A percentile compares a stretch with the other conserved stretches of the same genome.
Evolutionary conservation across 164 flowering plant species (phyloP).

Genomic region (Aristolochia contorta): DNA sequence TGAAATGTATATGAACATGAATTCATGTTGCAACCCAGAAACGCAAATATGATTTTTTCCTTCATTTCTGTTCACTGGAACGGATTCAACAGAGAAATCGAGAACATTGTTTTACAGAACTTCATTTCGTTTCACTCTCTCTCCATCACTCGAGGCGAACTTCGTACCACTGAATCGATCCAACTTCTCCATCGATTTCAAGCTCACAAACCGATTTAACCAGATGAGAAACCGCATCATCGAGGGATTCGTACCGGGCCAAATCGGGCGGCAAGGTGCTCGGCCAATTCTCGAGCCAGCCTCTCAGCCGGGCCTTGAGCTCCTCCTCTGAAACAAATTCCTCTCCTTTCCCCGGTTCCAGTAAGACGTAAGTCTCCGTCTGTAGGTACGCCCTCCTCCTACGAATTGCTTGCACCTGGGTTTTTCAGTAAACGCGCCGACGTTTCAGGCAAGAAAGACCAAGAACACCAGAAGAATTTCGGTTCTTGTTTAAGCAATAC

Average conservation of each 20-base stretch:
- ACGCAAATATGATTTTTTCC: too few relatives aligned
- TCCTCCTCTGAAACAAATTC: slow-evolving; percentile 74
- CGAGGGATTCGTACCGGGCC: slow-evolving; percentile 30
- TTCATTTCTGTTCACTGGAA: too few relatives aligned
- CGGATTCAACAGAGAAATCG: too few relatives aligned
- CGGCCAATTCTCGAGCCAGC: slow-evolving; percentile 83
- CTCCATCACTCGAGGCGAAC: slow-evolving; percentile 51
- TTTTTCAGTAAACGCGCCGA: background rate
- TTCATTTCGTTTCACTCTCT: too few relatives aligned
- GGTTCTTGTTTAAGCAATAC: too few relatives aligned
- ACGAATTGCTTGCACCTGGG: slow-evolving; percentile 39
- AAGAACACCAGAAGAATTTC: background rate
- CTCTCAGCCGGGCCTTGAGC: slow-evolving; percentile 37
- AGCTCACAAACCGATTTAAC: slow-evolving; percentile 79
- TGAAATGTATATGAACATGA: too few relatives aligned
- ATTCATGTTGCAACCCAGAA: too few relatives aligned
- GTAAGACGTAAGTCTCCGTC: slow-evolving; percentile 57
- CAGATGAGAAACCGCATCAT: slow-evolving; percentile 65
- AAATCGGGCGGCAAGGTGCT: slow-evolving; percentile 61
- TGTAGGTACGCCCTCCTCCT: slow-evolving; percentile 48
- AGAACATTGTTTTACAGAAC: too few relatives aligned
- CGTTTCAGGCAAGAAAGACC: background rate
- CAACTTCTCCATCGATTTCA: slow-evolving; percentile 77
- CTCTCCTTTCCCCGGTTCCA: slow-evolving; percentile 74
- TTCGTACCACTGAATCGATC: slow-evolving; percentile 83